These are phyloP conservation scores for Picochlorum sp. DNA, from an alignment of 139 green algal genomes.

Conservation along the genomic window DNA sequence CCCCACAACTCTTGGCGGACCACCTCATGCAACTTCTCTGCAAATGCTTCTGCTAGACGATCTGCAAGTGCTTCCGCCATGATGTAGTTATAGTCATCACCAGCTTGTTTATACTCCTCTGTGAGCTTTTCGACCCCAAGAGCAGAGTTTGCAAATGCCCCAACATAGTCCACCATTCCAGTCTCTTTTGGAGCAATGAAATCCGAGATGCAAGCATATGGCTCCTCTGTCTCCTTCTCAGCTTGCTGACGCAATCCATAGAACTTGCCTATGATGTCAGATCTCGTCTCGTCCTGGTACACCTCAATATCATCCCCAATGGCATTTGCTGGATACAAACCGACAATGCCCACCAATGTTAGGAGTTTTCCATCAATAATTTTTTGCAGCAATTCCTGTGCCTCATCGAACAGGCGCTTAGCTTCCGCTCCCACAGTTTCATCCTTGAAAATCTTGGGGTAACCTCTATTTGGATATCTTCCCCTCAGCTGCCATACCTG, in stretches of 20 bases:
- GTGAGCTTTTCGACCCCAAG: conserved; percentile 84
- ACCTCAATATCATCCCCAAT: conserved; percentile 93
- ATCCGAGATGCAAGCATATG: conserved; percentile 89
- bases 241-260: conserved; percentile 74
- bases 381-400: conserved; percentile 69
- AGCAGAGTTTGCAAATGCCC: conserved; percentile 86
- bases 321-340: conserved; percentile 84
- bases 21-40: conserved; percentile 90
- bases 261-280: conserved; percentile 41
- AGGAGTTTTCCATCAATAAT: conserved; percentile 83
- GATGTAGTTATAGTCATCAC: conserved; percentile 92
- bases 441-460: conserved; percentile 99
- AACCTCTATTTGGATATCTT: conserved; percentile 96
- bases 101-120: conserved; percentile 57
- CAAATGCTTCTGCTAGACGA: conserved; percentile 92
- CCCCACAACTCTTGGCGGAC: conserved; percentile 87
- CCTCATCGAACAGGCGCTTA: conserved; percentile 95
- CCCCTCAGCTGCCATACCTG: conserved; percentile 97
- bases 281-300: conserved; percentile 59
- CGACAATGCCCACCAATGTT: conserved; percentile 71
- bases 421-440: conserved; percentile 89
- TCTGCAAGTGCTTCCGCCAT: conserved; percentile 97
- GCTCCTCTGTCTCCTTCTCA: conserved; percentile 76
- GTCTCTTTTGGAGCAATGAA: conserved; percentile 85
- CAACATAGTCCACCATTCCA: conserved; percentile 88